Percentiles rank a stretch among this genome's conserved stretches.
Evolutionary conservation across 2,329 filamentous ascomycete species (phyloP).

Genomic region (Nemania sp.): DNA sequence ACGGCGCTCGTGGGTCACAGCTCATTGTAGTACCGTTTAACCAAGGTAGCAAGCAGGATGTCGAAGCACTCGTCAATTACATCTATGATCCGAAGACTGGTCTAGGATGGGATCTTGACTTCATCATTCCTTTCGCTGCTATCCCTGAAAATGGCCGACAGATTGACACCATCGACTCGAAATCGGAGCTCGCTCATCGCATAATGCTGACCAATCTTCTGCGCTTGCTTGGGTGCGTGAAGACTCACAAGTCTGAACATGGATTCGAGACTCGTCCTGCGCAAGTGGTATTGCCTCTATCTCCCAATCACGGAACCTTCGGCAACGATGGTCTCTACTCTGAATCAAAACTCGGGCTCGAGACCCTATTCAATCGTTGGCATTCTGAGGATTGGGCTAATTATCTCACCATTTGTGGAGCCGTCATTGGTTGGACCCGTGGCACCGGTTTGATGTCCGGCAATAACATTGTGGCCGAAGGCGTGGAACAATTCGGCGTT

Average conservation of each 20-base stretch:
- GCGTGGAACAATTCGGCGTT: slow-evolving; percentile 93
- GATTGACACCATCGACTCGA: slow-evolving; percentile 95
- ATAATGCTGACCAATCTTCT: slow-evolving; percentile 99
- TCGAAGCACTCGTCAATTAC: slow-evolving; percentile 91
- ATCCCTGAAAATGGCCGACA: slow-evolving; percentile 98
- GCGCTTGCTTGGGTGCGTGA: slow-evolving; percentile 87
- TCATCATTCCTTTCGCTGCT: slow-evolving; percentile 92
- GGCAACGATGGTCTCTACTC: slow-evolving; percentile 98
- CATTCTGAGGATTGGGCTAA: slow-evolving; percentile 96
- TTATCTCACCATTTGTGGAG: slow-evolving; percentile 97
- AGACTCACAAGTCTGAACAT: slow-evolving; percentile 83
- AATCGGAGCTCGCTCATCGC: slow-evolving; percentile 95
- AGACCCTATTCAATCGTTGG: slow-evolving; percentile 98
- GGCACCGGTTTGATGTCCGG: slow-evolving; percentile 97
- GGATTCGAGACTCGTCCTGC: slow-evolving; percentile 95
- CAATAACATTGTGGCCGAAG: slow-evolving; percentile 97
- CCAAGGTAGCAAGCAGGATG: slow-evolving; percentile 97
- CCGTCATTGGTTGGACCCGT: slow-evolving; percentile 98
- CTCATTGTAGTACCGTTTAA: slow-evolving; percentile 99
- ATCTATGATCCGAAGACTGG: slow-evolving; percentile 97
- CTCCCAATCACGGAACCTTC: slow-evolving; percentile 97
- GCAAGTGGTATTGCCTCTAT: slow-evolving; percentile 93
- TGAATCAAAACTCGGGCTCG: slow-evolving; percentile 94
- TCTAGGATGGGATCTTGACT: slow-evolving; percentile 97
- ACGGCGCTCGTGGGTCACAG: slow-evolving; percentile 90